Evolutionary conservation across 2,329 filamentous ascomycete genomes (phyloP), one percentile per base, ranked within the genome.

Genomic region (Pseudogymnoascus sp.): DNA sequence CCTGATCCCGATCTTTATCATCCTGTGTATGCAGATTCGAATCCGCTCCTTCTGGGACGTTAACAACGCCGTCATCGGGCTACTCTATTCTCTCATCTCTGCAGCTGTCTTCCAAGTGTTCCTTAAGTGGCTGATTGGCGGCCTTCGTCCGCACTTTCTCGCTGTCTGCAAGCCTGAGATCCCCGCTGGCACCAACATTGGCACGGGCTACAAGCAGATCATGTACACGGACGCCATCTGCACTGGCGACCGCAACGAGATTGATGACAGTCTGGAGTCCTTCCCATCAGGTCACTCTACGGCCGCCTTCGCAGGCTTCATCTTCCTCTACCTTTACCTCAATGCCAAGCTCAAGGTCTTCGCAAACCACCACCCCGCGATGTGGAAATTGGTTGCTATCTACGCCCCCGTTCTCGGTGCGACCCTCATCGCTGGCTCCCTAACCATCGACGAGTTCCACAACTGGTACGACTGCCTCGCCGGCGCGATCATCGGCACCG

Each of bases 331-430:
- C 66, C 77, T 91, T 1, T 92, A 90, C 75, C 81, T 92, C 47
- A 91, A 91, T 72, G 88, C 86, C 57, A 91, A 91, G 76, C 79
- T 92, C 66, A 91, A 90, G 78, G 81, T 90, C 61, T 90, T 86
- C 67, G 76, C 82, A 65, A 87, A 89, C 76, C 87, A 88, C 70
- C 87, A 90, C 69, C 83, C 88, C 0, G 78, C 84, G 11, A 84
- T 89, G 80, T 90, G 87, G 88, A 90, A 90, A 74, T 74, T 90
- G 11, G 76, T 87, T 33, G 80, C 78, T 14, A 76, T 84, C 22
- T 88, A 87, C 67, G 79, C 83, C 0, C 88, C 88, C 0, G 74
- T 91, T 2, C 81, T 91, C 0, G 86, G 84, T 2, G 87, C 87
- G 0, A 79, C 78, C 2, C 75, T 91, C 2, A 89, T 91, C 43